phyloP scores from a whole-genome alignment of 139 green algal species.

The Deuterostichococcus epilithicus region DNA sequence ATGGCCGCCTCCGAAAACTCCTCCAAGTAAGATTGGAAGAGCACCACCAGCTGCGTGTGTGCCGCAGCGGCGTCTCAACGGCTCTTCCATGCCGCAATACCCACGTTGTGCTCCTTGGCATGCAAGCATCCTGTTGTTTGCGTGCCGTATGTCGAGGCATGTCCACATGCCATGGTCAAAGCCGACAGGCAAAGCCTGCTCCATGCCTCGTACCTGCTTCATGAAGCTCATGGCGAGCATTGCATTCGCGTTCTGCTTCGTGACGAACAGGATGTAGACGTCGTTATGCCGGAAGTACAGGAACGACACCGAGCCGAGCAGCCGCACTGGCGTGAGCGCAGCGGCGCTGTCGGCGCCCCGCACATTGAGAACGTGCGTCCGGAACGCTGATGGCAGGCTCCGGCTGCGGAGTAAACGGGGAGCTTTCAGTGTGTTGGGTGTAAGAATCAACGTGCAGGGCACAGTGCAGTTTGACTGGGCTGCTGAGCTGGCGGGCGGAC shows the following conservation, averaged over 20 bases:
- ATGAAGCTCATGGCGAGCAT: constrained; percentile 92
- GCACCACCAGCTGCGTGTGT: constrained; percentile 66
- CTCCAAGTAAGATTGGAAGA: constrained; percentile 90
- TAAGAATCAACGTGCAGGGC: too few relatives aligned
- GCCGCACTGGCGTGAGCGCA: constrained; percentile 64
- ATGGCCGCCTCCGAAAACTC: constrained; percentile 81
- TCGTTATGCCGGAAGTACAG: constrained; percentile 84
- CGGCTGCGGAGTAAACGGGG: constrained; percentile 37
- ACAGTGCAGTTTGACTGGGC: too few relatives aligned
- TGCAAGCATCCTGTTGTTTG: too few relatives aligned
- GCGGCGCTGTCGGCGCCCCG: constrained; percentile 39
- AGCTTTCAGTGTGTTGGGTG: not conserved
- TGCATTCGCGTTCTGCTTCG: constrained; percentile 86
- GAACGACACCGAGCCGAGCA: constrained; percentile 75
- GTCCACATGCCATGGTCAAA: not conserved
- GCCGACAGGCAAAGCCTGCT: not conserved
- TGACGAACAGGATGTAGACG: constrained; percentile 92
- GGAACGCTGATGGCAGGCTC: constrained; percentile 83
- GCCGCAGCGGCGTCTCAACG: too few relatives aligned
- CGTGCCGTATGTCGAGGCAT: too few relatives aligned
- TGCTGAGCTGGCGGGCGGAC: too few relatives aligned
- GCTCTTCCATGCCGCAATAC: too few relatives aligned
- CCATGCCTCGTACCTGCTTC: constrained; percentile 53
- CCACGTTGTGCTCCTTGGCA: too few relatives aligned
- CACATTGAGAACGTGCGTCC: constrained; percentile 82